Evolutionary conservation across 2,329 filamentous ascomycete genomes (phyloP), one percentile per base, ranked within the genome.

Genomic region (Colletotrichum cordylinicola): DNA sequence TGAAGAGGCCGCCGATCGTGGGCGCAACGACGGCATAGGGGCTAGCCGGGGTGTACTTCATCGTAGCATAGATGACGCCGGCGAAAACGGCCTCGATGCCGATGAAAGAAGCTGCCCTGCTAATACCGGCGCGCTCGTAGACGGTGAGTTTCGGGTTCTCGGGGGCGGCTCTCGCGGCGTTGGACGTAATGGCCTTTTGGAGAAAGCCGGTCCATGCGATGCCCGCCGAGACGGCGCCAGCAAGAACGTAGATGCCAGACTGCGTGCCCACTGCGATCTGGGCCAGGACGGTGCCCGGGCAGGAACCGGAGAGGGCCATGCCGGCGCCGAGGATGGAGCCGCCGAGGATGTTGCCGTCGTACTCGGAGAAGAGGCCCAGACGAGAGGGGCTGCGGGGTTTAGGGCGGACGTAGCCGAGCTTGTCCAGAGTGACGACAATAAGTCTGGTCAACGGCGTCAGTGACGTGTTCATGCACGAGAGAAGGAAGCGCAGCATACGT

Each of bases 271-370:
- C 84, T 3, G 88, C 91, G 13, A 91, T 79, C 82, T 94, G 93
- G 0, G 90, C 88, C 65, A 93, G 87, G 8, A 93, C 87, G 1
- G 92, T 93, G 1, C 93, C 93, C 0, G 93, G 92, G 75, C 93
- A 94, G 0, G 92, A 90, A 10, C 92, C 92, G 0, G 92, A 90
- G 18, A 94, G 83, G 8, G 91, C 88, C 92, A 94, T 93, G 71
- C 93, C 93, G n/a, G 88, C 82, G 43, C 93, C 93, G 31, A 93
- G 87, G 4, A 94, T 83, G 18, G 86, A 80, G 6, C 93, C 93
- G 71, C 93, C 93, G 78, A 93, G 78, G 62, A 94, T 82, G 81
- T 94, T 94, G 72, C 91, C 93, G 79, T 93, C 92, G 79, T 91
- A 92, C 21, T 83, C 80, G 10, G 85, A 84, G 78, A 92, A 88